Percentiles rank a stretch among this genome's conserved stretches.
phyloP scores from a whole-genome alignment of 306 rosid species.

The Malus sylvestris region DNA sequence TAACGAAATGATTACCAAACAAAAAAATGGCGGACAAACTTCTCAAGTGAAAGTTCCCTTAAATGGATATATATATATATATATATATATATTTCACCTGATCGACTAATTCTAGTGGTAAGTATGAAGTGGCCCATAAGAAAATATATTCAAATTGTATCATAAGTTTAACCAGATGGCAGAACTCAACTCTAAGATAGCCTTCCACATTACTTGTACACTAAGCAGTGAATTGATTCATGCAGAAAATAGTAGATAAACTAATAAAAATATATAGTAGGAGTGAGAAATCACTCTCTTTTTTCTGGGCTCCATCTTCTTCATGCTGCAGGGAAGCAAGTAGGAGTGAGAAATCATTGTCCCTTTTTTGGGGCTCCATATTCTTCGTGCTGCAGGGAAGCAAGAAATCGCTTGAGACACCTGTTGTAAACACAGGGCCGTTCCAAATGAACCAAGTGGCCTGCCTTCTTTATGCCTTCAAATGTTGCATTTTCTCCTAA shows the following conservation, averaged over 20 bases:
- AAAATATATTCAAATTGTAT: not conserved
- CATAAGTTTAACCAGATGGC: not conserved
- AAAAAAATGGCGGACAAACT: not conserved
- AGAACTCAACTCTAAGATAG: not conserved
- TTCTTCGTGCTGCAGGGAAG: slow-evolving; percentile 20
- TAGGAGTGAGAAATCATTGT: not conserved
- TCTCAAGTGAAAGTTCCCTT: not conserved
- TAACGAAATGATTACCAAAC: not conserved
- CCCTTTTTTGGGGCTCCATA: not conserved
- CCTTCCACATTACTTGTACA: not conserved
- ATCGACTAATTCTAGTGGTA: no score
- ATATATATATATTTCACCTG: not conserved
- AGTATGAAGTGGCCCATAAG: no score
- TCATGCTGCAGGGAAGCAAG: slow-evolving; percentile 26
- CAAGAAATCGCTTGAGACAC: slow-evolving; percentile 33
- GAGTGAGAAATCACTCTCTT: not conserved
- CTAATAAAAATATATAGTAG: no score
- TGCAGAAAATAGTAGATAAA: not conserved
- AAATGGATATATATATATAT: no score
- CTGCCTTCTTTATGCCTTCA: slow-evolving; percentile 39
- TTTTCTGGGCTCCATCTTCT: not conserved
- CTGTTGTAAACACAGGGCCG: slow-evolving; percentile 54
- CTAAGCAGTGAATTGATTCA: not conserved
- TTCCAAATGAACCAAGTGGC: slow-evolving; percentile 70
- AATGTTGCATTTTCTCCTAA: slow-evolving; percentile 43